Evolutionary conservation across 2,329 filamentous ascomycete genomes (phyloP).

Genomic region (Amauroascus niger): DNA sequence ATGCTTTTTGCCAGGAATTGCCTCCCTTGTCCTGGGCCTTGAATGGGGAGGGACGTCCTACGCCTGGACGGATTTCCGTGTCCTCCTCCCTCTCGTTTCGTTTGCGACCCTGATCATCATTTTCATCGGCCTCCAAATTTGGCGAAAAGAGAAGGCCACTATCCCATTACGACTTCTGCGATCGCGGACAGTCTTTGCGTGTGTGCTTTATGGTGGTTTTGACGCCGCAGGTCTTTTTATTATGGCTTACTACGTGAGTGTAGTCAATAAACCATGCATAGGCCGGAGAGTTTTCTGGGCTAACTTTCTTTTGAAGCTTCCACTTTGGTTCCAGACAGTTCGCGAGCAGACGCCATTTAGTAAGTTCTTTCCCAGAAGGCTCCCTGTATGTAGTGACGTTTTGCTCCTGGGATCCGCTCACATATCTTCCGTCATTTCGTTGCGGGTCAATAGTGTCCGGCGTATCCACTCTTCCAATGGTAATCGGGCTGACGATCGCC

Average conservation of each 20-base stretch:
- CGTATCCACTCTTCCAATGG: constrained; percentile 3
- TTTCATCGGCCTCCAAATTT: constrained; percentile 27
- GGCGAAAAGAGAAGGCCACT: constrained; percentile 25
- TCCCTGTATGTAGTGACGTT: too few relatives aligned
- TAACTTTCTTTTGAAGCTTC: too few relatives aligned
- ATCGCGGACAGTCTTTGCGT: constrained; percentile 21
- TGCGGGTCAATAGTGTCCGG: too few relatives aligned
- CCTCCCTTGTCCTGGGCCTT: constrained; percentile 24
- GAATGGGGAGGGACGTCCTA: constrained; percentile 32
- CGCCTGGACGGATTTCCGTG: constrained; percentile 25
- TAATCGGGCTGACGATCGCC: constrained; percentile 23
- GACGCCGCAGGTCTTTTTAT: too few relatives aligned
- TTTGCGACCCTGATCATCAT: constrained; percentile 26
- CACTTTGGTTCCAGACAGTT: too few relatives aligned
- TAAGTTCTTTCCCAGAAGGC: too few relatives aligned
- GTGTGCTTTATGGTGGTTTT: constrained; percentile 16
- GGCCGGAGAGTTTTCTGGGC: too few relatives aligned
- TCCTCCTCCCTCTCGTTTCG: constrained; percentile 28
- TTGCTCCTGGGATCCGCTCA: too few relatives aligned
- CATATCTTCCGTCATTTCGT: too few relatives aligned
- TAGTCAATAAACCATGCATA: too few relatives aligned
- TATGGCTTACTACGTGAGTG: too few relatives aligned
- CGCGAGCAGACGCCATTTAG: too few relatives aligned
- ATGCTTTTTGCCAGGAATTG: constrained; percentile 27
- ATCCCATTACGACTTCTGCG: constrained; percentile 29